Evolutionary conservation across 805 yeast genomes (phyloP).

Genomic region (Phaffomyces antillensis): DNA sequence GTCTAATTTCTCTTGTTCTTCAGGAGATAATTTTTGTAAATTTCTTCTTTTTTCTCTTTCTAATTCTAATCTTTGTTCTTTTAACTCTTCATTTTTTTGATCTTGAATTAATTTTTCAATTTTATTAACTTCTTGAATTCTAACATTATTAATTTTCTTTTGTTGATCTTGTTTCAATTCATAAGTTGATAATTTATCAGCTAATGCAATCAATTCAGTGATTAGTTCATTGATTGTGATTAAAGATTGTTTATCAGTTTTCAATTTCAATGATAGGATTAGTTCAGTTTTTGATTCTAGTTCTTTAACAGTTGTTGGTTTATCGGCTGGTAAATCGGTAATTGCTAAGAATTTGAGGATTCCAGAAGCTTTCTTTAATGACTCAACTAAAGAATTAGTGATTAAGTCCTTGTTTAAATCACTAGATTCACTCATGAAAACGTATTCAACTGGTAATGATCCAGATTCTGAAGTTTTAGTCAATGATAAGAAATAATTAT

Average conservation of each 20-base stretch:
- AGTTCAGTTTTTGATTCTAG: constrained; percentile 44
- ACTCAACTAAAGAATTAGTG: constrained; percentile 39
- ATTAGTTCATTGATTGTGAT: constrained; percentile 44
- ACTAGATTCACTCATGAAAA: constrained; percentile 82
- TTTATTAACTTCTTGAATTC: constrained; percentile 68
- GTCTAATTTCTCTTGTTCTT: constrained; percentile 72
- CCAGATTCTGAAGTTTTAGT: constrained; percentile 74
- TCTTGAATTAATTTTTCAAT: constrained; percentile 64
- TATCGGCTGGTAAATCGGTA: constrained; percentile 76
- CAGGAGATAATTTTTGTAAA: constrained; percentile 53
- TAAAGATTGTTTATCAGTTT: constrained; percentile 42
- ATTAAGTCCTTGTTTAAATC: constrained; percentile 69
- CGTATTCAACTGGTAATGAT: constrained; percentile 65
- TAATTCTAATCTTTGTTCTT: constrained; percentile 63
- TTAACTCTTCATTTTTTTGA: constrained; percentile 57
- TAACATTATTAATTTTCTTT: constrained; percentile 68
- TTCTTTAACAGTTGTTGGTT: constrained; percentile 56
- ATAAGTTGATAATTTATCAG: constrained; percentile 41
- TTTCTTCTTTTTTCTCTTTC: constrained; percentile 58
- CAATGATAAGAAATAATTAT: constrained; percentile 74
- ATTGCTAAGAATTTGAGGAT: constrained; percentile 63
- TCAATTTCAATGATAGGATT: constrained; percentile 46
- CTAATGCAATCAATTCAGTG: constrained; percentile 47
- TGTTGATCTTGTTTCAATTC: constrained; percentile 68
- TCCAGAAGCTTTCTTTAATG: constrained; percentile 34